These are phyloP conservation scores for Phaseolus lunatus DNA, from an alignment of 306 rosid genomes.

Conservation along the genomic window DNA sequence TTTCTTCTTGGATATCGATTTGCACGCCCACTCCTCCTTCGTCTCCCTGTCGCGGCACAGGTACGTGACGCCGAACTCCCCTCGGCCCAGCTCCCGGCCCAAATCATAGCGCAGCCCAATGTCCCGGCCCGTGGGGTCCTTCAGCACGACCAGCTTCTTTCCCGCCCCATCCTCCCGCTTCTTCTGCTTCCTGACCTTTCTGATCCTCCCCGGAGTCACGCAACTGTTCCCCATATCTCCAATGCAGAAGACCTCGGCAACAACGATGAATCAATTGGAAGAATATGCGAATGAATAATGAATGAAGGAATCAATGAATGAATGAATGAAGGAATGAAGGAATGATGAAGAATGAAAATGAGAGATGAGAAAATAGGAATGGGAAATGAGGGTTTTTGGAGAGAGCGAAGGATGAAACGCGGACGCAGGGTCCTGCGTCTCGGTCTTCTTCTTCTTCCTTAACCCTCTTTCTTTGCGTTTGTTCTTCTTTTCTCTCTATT, in stretches of 20 bases:
- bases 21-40: conserved; percentile 68
- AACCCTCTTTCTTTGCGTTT: not conserved
- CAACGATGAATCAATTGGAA: too few relatives aligned
- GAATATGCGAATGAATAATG: too few relatives aligned
- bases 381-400: not conserved
- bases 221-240: conserved; percentile 76
- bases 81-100: conserved; percentile 85
- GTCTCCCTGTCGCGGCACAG: conserved; percentile 66
- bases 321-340: too few relatives aligned
- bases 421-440: not conserved
- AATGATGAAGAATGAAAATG: too few relatives aligned
- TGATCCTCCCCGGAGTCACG: conserved; percentile 38
- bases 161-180: conserved; percentile 51
- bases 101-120: conserved; percentile 67
- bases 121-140: conserved; percentile 76
- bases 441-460: not conserved
- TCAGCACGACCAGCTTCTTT: conserved; percentile 62
- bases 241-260: not conserved
- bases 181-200: conserved; percentile 13
- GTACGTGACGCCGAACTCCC: conserved; percentile 88
- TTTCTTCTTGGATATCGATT: conserved; percentile 87
- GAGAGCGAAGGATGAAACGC: not conserved
- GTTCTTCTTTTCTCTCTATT: too few relatives aligned
- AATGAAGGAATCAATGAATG: too few relatives aligned
- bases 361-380: too few relatives aligned